Conservation (phyloP, 805 yeast species). For the Cyberlindnera amylophila region DNA sequence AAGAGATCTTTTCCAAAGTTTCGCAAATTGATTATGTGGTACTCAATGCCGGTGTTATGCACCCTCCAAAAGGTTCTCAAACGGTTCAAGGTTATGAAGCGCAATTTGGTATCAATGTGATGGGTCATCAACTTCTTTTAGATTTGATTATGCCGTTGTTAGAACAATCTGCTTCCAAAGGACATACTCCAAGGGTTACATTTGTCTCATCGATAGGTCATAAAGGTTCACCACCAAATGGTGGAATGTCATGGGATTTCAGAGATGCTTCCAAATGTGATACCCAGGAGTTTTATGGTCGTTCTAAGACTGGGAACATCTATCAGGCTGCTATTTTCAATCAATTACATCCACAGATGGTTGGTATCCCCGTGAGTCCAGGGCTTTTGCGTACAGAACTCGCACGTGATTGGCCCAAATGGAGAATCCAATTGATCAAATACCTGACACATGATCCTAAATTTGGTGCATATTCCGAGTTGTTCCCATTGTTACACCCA, state of each 20-base stretch:
- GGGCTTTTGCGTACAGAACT: slow-evolving; percentile 34
- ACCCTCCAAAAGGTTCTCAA: slow-evolving; percentile 31
- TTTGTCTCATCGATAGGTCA: slow-evolving; percentile 43
- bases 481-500: not conserved
- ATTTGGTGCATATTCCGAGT: not conserved
- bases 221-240: slow-evolving; percentile 28
- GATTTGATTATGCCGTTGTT: slow-evolving; percentile 36
- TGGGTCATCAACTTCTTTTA: slow-evolving; percentile 43
- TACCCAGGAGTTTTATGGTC: slow-evolving; percentile 28
- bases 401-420: not conserved
- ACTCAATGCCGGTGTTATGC: slow-evolving; percentile 44
- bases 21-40: slow-evolving; percentile 34
- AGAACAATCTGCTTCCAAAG: slow-evolving; percentile 29
- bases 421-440: not conserved
- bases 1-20: slow-evolving; percentile 23
- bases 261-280: slow-evolving; percentile 11
- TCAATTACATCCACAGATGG: slow-evolving; percentile 26
- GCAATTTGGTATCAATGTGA: slow-evolving; percentile 42
- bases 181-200: slow-evolving; percentile 36
- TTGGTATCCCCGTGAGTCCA: slow-evolving; percentile 37
- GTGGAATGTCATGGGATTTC: slow-evolving; percentile 33
- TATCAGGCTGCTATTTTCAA: slow-evolving; percentile 36
- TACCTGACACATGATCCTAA: not conserved
- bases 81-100: slow-evolving; percentile 43
- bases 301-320: slow-evolving; percentile 40